Evolutionary conservation across 352 stramenopile genomes (phyloP), one percentile per base, ranked within the genome.

Genomic region (Thalassiosira sp.): DNA sequence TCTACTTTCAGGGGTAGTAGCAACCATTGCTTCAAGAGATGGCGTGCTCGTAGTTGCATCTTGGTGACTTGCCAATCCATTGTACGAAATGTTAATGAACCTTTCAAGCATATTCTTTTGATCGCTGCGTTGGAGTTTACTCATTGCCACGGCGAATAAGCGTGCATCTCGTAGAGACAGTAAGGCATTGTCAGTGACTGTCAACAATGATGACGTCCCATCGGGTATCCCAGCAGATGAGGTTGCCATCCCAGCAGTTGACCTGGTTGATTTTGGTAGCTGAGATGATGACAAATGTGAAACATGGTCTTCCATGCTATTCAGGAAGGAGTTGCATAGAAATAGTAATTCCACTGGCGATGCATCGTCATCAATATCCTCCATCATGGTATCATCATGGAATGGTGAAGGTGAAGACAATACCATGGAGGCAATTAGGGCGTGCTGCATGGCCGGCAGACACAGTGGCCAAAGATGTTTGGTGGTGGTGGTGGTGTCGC

Each of bases 111-210:
- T 24, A 11, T 42, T 48, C 16, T 54, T 65, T 51, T 87, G 80
- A 24, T 79, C 48, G 10, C 49, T 18, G 7, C 43, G 43, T 35
- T 57, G 8, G 2, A 91, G 59, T 16, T 80, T 70, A 11, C 46
- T 52, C 7, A 84, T 40, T 25, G 84, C 76, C n/a, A 88, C 6
- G 24, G 82, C 31, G 24, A 91, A 89, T 8, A 89, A 43, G 22
- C 80, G 67, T 28, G 81, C 76, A 78, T 93, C 87, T 18, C 72
- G 74, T 31, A 91, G 72, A 15, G 81, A 89, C n/a, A 93, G 42
- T 13, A 63, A 58, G 20, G 78, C 76, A 31, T 84, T 43, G 25
- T 80, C 66, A 24, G 68, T 65, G 16, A 76, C 20, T n/a, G 24
- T 11, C 18, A 79, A 5, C 3, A 45, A 46, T 25, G 43, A 3